Base-by-base conservation (phyloP, 805 yeast genomes). In the Torulaspora delbrueckii region DNA sequence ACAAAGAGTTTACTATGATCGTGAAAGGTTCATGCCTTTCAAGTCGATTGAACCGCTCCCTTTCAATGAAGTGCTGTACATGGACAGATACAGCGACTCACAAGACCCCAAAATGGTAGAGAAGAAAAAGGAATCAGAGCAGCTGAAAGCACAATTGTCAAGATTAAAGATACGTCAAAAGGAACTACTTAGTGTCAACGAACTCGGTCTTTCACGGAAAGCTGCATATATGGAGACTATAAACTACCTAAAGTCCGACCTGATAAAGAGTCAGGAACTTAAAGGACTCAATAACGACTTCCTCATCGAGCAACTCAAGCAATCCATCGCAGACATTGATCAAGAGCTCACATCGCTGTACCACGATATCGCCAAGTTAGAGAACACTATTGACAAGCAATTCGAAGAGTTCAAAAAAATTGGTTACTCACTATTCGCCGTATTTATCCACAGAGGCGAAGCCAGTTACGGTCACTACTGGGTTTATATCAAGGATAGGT, bases 391-490 rank as follows among this genome's bases (percentile, higher is more conserved):
- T 7, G 69, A 76, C 16, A 65, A 64, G 25, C 93, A 85, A 54
- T 93, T 86, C 60, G 71, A 72, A 14, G 70, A 72, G 6, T 77
- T 84, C 66, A 76, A 73, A 41, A 67, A 73, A 40, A 74, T 82
- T 24, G 95, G 90, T 0, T 93, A 91, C 65, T 75, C 86, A 0
- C 73, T 93, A 9, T 91, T 90, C 69, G 95, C 98, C 0, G 82
- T 91, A 5, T 93, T 93, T 60, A 88, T 93, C 39, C 99, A 93
- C 64, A 73, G 96, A 41, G 99, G 99, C 5, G 95, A 89, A 58
- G 98, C 96, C 0, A 82, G 88, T 42, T 91, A 86, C 60, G 99
- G 99, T 2, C 99, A 93, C 66, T 93, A 93, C 65, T 93, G 98
- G 97, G 78, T 91, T 13, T 93, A 91, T 62, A 90, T 93, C 51